These are phyloP conservation scores for Tricholoma matsutake DNA, from an alignment of 768 basidiomycete genomes.

Conservation along the genomic window DNA sequence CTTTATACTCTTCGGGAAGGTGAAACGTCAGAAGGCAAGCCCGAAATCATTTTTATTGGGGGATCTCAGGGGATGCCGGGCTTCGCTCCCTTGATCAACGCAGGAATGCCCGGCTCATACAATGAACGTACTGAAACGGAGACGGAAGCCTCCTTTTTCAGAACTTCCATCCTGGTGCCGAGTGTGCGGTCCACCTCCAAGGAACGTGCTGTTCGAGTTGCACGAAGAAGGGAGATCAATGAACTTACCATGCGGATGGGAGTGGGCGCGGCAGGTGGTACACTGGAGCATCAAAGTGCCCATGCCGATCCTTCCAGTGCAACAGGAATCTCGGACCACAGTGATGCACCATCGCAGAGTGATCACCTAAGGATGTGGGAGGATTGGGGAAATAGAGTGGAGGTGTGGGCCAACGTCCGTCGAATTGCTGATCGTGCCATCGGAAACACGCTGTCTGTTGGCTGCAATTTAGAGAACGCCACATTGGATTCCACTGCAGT, in stretches of 20 bases:
- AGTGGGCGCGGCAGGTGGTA: constrained; percentile 70
- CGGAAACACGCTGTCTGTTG: constrained; percentile 52
- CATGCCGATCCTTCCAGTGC: constrained; percentile 10
- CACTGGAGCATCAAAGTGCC: constrained; percentile 42
- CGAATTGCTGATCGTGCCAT: constrained; percentile 76
- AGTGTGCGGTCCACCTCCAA: constrained; percentile 45
- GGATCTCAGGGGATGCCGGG: constrained; percentile 33
- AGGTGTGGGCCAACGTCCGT: constrained; percentile 66
- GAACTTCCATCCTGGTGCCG: constrained; percentile 70
- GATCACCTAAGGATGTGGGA: constrained; percentile 41
- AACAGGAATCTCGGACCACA: constrained; percentile 3
- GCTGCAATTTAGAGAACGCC: constrained; percentile 29
- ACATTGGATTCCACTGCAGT: constrained; percentile 57
- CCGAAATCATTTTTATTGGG: constrained; percentile 53
- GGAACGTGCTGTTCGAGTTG: constrained; percentile 58
- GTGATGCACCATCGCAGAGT: constrained; percentile 3
- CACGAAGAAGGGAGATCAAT: constrained; percentile 71
- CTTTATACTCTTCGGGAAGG: constrained; percentile 40
- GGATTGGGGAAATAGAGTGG: constrained; percentile 69
- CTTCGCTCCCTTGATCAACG: constrained; percentile 31
- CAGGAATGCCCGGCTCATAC: constrained; percentile 15
- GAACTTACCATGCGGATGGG: constrained; percentile 84
- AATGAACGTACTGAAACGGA: constrained; percentile 23
- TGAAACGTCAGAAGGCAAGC: constrained; percentile 32
- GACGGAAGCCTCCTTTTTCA: constrained; percentile 47